Evolutionary conservation across 345 rosid species (phyloP), one percentile per base, ranked within the genome.

Genomic region (Syzygium grande): DNA sequence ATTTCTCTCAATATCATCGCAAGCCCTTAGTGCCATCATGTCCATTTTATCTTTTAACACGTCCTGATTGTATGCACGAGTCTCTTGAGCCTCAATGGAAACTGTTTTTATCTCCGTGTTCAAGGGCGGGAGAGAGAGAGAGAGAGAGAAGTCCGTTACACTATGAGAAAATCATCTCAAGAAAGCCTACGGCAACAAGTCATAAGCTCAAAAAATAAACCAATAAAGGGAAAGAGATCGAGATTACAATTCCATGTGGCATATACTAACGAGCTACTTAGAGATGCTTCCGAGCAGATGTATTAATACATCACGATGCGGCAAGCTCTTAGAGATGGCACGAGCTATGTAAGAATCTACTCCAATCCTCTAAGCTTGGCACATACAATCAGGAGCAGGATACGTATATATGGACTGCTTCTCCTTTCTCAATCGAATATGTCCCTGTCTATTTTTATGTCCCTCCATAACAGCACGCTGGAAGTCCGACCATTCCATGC

Each of bases 371-470:
- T 89, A 90, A 34, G 91, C 89, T 88, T 86, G 93, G 89, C 99
- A 96, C 99, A 96, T 94, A 88, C 99, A 98, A 90, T 96, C 95
- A 25, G 99, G 98, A 63, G 95, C 97, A 17, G 99, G 99, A 90
- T 96, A 96, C 19, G 99, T 98, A 87, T 98, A 98, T 38, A 98
- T 94, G 77, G 99, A 98, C 86, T 96, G 97, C 63, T 94, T 94
- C 86, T 94, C 92, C 88, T 96, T 98, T 73, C 98, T 91, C 80
- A 94, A 84, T 84, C 99, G 92, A 87, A 93, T 90, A 77, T 93
- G 93, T 16, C 99, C 99, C 86, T 94, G 98, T 88, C 99, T 93
- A 88, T 93, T 94, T 92, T 91, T 94, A 87, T 98, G 99, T 79
- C 97, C 98, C 85, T 91, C 91, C 5, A 92, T 34, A 49, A 97